These are phyloP conservation scores for Porphyrellus cyaneotinctus DNA, from an alignment of 768 basidiomycete species.

Conservation along the genomic window DNA sequence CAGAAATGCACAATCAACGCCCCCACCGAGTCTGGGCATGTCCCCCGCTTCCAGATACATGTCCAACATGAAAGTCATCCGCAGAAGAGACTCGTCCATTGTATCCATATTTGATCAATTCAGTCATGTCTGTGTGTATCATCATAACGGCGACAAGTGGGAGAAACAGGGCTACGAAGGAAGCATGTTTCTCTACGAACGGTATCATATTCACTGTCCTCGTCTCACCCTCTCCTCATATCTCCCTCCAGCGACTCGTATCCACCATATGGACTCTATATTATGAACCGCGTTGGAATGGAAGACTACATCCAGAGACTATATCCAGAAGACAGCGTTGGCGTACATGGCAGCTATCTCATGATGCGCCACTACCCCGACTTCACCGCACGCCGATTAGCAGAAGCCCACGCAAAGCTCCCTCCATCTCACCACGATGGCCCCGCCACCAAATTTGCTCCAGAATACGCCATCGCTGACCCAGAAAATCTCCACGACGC, in stretches of 20 bases:
- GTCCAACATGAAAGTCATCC: slow-evolving; percentile 77
- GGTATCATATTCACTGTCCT: slow-evolving; percentile 37
- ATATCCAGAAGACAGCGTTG: slow-evolving; percentile 75
- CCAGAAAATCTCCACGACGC: slow-evolving; percentile 42
- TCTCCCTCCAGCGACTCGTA: slow-evolving; percentile 53
- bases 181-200: slow-evolving; percentile 86
- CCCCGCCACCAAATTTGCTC: slow-evolving; percentile 44
- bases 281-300: slow-evolving; percentile 77
- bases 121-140: slow-evolving; percentile 81
- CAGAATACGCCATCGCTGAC: slow-evolving; percentile 40
- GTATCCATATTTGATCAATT: slow-evolving; percentile 81
- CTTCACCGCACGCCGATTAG: slow-evolving; percentile 51
- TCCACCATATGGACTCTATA: slow-evolving; percentile 81
- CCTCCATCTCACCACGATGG: slow-evolving; percentile 27
- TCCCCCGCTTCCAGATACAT: slow-evolving; percentile 62
- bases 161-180: slow-evolving; percentile 81
- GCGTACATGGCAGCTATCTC: slow-evolving; percentile 55
- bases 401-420: slow-evolving; percentile 29
- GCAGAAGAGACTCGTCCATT: slow-evolving; percentile 76
- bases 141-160: slow-evolving; percentile 72
- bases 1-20: slow-evolving; percentile 7
- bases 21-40: slow-evolving; percentile 41
- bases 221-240: slow-evolving; percentile 5
- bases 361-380: slow-evolving; percentile 74
- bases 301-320: slow-evolving; percentile 73